phyloP scores from a whole-genome alignment of 2,329 filamentous ascomycete species.

The Diaporthe citrichinensis region DNA sequence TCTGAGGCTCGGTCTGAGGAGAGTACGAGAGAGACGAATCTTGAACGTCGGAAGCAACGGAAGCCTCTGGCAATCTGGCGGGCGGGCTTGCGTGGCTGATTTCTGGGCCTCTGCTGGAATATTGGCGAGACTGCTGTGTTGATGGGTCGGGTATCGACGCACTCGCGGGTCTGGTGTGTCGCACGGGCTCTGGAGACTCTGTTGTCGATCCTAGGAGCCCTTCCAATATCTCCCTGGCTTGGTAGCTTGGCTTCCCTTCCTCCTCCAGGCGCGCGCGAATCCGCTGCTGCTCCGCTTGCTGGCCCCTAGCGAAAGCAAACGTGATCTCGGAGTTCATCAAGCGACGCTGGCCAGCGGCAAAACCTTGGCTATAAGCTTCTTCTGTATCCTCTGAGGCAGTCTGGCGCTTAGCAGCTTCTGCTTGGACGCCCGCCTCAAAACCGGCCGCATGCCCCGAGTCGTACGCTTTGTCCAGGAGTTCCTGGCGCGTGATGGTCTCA shows the following conservation, averaged over 20 bases:
- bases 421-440: constrained; percentile 12
- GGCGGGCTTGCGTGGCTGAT: neutral
- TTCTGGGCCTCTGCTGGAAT: neutral
- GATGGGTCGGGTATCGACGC: neutral
- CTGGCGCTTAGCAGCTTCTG: neutral
- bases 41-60: neutral
- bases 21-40: neutral
- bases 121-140: neutral
- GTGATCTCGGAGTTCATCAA: constrained; percentile 17
- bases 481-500: neutral
- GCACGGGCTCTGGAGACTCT: neutral
- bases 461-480: constrained; percentile 24
- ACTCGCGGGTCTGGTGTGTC: too few relatives aligned
- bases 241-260: neutral
- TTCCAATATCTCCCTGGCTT: neutral
- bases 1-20: too few relatives aligned
- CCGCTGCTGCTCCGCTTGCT: constrained; percentile 11
- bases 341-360: constrained; percentile 23
- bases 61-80: neutral
- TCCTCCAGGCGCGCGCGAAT: neutral
- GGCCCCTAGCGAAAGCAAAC: constrained; percentile 10
- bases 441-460: constrained; percentile 16
- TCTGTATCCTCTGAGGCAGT: neutral
- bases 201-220: neutral
- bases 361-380: neutral